These are phyloP conservation scores for Gryganskiella cystojenkinii DNA, from an alignment of 192 early-diverging fungal species.

Conservation along the genomic window DNA sequence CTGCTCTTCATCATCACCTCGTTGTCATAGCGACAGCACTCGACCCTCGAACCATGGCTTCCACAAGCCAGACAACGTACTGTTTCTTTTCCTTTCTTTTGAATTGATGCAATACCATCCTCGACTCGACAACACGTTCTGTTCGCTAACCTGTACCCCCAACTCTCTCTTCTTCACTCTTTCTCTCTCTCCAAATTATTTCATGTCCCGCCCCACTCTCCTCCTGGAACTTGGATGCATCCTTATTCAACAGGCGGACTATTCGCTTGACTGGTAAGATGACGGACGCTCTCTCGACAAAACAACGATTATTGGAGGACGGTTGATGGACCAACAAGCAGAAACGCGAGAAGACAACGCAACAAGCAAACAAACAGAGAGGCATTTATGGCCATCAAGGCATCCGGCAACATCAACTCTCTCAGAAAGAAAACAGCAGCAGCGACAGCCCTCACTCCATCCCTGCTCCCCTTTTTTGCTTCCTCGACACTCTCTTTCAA, in stretches of 20 bases:
- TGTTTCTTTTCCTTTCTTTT: neutral
- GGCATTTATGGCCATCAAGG: neutral
- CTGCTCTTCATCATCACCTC: neutral
- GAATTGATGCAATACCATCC: neutral
- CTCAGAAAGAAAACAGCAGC: neutral
- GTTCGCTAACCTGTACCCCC: neutral
- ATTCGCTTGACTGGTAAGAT: slow-evolving; percentile 52
- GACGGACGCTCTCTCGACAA: neutral
- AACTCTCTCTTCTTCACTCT: neutral
- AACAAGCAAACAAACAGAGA: neutral
- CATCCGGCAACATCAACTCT: no score
- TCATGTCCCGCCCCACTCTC: neutral
- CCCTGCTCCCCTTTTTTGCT: neutral
- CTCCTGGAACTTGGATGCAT: neutral
- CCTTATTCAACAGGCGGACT: slow-evolving; percentile 16
- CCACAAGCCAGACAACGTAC: neutral
- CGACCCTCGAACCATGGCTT: neutral
- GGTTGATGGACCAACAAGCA: no score
- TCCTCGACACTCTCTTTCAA: neutral
- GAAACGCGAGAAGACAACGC: no score
- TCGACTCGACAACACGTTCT: neutral
- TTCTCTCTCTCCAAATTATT: neutral
- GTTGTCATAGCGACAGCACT: neutral
- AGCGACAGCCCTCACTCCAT: neutral
- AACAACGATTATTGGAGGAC: neutral